Evolutionary conservation across 371 early-diverging fungal genomes (phyloP), one percentile per base, ranked within the genome.

Genomic region (Thermomucor indicae-seudaticae): DNA sequence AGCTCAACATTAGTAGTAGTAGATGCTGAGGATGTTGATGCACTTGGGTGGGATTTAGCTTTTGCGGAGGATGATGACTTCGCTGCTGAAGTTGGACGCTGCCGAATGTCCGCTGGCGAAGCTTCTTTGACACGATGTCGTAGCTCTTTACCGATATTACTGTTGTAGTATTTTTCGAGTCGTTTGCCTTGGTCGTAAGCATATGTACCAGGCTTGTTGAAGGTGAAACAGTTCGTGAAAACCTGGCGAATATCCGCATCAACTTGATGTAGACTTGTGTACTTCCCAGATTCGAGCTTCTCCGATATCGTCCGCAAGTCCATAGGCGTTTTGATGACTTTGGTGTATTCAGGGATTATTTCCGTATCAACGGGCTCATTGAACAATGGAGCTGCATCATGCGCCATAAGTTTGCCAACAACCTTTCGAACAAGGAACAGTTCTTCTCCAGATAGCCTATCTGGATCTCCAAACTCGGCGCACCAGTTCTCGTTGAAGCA

Each of bases 291-390:
- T 17, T 91, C 93, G 0, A 99, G 57, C 47, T 86, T 90, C 43
- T 79, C 78, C 55, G 78, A 81, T 38, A 99, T 88, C 0, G 99
- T 99, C 19, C 85, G 78, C 22, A 98, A 53, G 62, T 99, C 99
- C 97, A 99, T 99, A 6, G 99, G 99, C 29, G 83, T 57, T 51
- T 88, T 93, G 57, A 99, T 82, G 28, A 95, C 75, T 0, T 78
- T 70, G 7, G 69, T 70, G 67, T 99, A 99, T 49, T 84, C 84
- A 0, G 97, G 96, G 16, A 97, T 85, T 27, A 84, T 79, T 27
- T 92, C 79, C 4, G 86, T 82, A 66, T 98, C 97, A 16, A 99
- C 99, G 12, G 99, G 98, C 51, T 77, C 79, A 28, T 84, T 74
- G 60, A 95, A 95, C 6, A 72, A 49, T 24, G 58, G 66, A 40